Conservation (phyloP, 2,329 filamentous ascomycete genomes). For the Plectosphaerella plurivora region DNA sequence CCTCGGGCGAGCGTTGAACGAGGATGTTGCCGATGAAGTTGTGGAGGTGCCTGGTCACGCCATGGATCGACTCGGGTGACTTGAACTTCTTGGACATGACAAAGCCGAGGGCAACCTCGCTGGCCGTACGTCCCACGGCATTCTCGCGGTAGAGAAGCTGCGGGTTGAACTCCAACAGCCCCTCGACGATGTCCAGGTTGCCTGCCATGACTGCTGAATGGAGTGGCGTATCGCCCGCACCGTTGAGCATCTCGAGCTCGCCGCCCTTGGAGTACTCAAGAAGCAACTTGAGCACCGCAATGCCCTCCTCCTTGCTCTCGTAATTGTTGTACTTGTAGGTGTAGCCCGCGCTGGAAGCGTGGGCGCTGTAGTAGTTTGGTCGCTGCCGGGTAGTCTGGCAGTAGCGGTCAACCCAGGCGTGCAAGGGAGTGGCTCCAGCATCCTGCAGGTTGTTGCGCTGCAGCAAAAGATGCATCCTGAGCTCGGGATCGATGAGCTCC, state of each 20-base stretch:
- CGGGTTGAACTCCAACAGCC: slow-evolving; percentile 51
- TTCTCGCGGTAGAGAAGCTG: slow-evolving; percentile 67
- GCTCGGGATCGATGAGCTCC: slow-evolving; percentile 50
- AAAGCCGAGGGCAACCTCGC: slow-evolving; percentile 59
- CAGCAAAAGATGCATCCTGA: slow-evolving; percentile 53
- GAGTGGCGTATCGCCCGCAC: slow-evolving; percentile 60
- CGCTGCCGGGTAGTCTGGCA: background rate
- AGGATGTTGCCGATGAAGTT: slow-evolving; percentile 1
- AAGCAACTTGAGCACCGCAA: slow-evolving; percentile 42
- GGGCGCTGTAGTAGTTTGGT: background rate
- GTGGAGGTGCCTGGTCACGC: background rate
- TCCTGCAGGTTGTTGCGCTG: slow-evolving; percentile 50
- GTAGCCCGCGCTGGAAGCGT: too few species aligned
- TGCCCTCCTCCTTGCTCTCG: slow-evolving; percentile 21
- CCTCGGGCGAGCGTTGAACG: slow-evolving; percentile 1
- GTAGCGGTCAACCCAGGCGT: slow-evolving; percentile 43
- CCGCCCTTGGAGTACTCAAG: slow-evolving; percentile 51
- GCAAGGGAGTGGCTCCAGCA: slow-evolving; percentile 59
- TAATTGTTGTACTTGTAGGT: slow-evolving; percentile 16
- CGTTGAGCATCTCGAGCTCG: slow-evolving; percentile 55
- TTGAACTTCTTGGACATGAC: slow-evolving; percentile 36
- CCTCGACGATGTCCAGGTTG: slow-evolving; percentile 28
- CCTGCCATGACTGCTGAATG: slow-evolving; percentile 48
- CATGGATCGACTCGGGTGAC: slow-evolving; percentile 10
- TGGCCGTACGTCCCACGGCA: slow-evolving; percentile 68